Percentiles rank a stretch among this genome's conserved stretches.
Evolutionary conservation across 2,329 filamentous ascomycete genomes (phyloP).

Genomic region (Arthrobotrys entomopaga): DNA sequence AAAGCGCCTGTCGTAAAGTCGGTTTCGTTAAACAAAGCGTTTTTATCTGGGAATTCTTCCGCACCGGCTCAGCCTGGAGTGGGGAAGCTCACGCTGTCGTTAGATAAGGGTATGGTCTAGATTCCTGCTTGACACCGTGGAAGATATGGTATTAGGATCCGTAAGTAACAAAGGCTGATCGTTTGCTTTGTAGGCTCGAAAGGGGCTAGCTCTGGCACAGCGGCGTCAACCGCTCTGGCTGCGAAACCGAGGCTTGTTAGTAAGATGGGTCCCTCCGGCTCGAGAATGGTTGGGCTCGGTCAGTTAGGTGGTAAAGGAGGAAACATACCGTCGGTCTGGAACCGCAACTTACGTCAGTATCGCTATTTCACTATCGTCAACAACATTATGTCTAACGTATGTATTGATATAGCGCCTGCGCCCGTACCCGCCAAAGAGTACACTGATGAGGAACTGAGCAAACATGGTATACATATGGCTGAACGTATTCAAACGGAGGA

Average conservation of each 20-base stretch:
- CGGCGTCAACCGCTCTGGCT: constrained; percentile 20
- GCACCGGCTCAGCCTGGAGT: constrained; percentile 64
- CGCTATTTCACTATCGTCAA: neutral
- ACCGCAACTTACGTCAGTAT: constrained; percentile 81
- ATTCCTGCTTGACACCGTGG: neutral
- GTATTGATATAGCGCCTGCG: constrained; percentile 64
- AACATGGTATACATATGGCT: constrained; percentile 86
- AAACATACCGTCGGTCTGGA: constrained; percentile 70
- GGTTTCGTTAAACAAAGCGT: constrained; percentile 85
- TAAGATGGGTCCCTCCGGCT: constrained; percentile 54
- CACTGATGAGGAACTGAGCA: constrained; percentile 86
- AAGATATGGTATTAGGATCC: neutral
- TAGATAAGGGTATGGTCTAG: constrained; percentile 63
- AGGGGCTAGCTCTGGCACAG: constrained; percentile 26
- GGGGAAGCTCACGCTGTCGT: constrained; percentile 62
- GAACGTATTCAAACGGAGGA: constrained; percentile 81
- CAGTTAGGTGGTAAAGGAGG: constrained; percentile 53
- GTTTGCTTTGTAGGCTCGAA: constrained; percentile 40
- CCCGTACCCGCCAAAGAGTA: constrained; percentile 79
- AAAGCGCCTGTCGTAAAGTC: constrained; percentile 84
- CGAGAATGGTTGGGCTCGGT: constrained; percentile 52
- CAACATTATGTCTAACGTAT: constrained; percentile 2
- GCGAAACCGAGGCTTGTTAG: constrained; percentile 58
- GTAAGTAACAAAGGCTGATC: constrained; percentile 11
- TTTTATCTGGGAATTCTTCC: constrained; percentile 76